Evolutionary conservation across 257 asterid genomes (phyloP).

Genomic region (Capsicum pubescens): DNA sequence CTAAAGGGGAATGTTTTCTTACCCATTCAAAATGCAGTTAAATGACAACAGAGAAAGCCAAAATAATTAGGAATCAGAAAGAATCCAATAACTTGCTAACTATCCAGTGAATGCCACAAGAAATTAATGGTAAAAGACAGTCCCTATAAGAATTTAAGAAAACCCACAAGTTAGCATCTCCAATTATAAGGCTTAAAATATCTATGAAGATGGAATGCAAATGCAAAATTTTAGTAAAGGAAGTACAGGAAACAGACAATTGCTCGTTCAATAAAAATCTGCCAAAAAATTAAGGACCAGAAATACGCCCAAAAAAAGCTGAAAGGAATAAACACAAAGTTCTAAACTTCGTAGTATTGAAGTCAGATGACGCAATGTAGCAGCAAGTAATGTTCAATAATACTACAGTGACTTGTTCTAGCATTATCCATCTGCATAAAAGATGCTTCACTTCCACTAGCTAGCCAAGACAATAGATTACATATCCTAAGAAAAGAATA

Average conservation of each 20-base stretch:
- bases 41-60: not conserved
- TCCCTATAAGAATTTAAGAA: not conserved
- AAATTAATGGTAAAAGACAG: not conserved
- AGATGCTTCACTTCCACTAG: not conserved
- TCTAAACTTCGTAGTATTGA: not conserved
- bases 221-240: not conserved
- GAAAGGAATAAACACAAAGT: not conserved
- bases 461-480: not conserved
- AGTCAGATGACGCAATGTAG: constrained; percentile 13
- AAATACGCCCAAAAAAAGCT: not conserved
- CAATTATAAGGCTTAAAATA: not conserved
- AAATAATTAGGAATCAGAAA: not conserved
- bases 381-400: not conserved
- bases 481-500: not conserved
- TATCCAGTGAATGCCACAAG: not conserved
- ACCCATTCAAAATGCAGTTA: not conserved
- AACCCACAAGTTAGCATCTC: not conserved
- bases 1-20: not conserved
- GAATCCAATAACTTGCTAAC: not conserved
- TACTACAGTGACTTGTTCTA: not conserved
- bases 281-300: not conserved
- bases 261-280: not conserved
- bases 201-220: not conserved
- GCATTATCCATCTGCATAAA: not conserved
- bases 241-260: not conserved